A percentile compares a stretch with the other conserved stretches of the same genome.
Evolutionary conservation across 2,329 filamentous ascomycete genomes (phyloP).

Genomic region (Clonostachys solani): DNA sequence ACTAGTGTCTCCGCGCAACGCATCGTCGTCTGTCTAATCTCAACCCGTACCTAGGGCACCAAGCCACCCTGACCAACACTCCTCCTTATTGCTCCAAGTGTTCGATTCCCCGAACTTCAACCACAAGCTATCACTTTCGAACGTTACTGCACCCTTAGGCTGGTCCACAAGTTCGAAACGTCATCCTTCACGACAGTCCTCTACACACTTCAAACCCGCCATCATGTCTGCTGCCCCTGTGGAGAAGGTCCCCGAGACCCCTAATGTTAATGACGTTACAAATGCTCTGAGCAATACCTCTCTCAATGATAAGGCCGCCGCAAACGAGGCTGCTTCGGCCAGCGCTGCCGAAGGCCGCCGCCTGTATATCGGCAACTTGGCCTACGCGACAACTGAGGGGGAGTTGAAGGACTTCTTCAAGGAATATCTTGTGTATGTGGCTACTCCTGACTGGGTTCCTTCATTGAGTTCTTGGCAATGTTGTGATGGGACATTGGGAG

Average conservation of each 20-base stretch:
- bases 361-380: constrained; percentile 99
- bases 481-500: not conserved
- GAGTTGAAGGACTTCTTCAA: constrained; percentile 99
- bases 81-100: constrained; percentile 66
- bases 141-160: constrained; percentile 28
- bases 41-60: constrained; percentile 70
- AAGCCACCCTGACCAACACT: constrained; percentile 71
- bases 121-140: constrained; percentile 25
- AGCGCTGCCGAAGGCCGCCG: constrained; percentile 98
- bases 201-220: constrained; percentile 43
- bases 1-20: constrained; percentile 42
- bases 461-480: not conserved
- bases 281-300: constrained; percentile 68
- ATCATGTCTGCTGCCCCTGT: constrained; percentile 79
- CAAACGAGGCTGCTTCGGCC: constrained; percentile 89
- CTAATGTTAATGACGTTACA: constrained; percentile 73
- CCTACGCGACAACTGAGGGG: constrained; percentile 99
- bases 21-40: constrained; percentile 38
- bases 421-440: constrained; percentile 95
- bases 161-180: constrained; percentile 26
- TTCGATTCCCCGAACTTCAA: constrained; percentile 43
- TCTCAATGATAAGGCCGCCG: constrained; percentile 57
- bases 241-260: constrained; percentile 62
- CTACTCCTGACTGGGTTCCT: not conserved
- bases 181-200: constrained; percentile 26